These are phyloP conservation scores for Endothia cerciana DNA, from an alignment of 2,329 filamentous ascomycete species.

Conservation along the genomic window DNA sequence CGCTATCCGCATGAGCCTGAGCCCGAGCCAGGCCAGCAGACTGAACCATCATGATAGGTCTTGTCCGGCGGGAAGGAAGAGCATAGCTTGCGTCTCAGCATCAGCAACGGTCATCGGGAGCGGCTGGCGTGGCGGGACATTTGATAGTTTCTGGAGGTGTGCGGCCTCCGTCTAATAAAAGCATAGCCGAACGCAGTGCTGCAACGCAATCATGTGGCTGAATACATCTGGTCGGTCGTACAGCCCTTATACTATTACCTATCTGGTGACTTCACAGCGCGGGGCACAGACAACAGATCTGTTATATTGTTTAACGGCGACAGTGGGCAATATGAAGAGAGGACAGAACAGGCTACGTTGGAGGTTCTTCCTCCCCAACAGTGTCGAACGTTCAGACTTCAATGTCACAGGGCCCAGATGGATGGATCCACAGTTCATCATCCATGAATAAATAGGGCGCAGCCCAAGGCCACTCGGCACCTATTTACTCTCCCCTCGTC, in stretches of 20 bases:
- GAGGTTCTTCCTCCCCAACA: rapidly evolving
- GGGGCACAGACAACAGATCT: neutral
- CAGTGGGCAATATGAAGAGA: neutral
- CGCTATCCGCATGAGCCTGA: conserved; percentile 54
- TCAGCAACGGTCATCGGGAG: conserved; percentile 12
- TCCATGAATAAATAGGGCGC: neutral
- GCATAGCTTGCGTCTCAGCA: conserved; percentile 3
- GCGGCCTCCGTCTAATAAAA: neutral
- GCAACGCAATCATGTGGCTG: neutral
- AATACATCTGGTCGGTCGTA: neutral
- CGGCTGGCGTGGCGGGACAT: neutral
- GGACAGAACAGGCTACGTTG: no score
- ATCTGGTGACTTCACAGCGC: neutral
- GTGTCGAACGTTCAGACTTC: neutral
- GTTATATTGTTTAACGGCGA: neutral
- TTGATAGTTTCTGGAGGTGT: neutral
- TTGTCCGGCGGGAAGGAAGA: neutral
- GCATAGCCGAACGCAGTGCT: neutral
- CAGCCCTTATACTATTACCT: neutral
- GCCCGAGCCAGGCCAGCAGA: neutral
- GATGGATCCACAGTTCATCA: neutral
- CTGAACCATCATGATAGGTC: neutral
- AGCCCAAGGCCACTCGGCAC: neutral
- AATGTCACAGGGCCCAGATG: neutral
- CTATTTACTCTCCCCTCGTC: neutral